A percentile compares a stretch with the other conserved stretches of the same genome.
phyloP scores from a whole-genome alignment of 1,284 basidiomycete species.

The Coniferiporia sulphurascens region DNA sequence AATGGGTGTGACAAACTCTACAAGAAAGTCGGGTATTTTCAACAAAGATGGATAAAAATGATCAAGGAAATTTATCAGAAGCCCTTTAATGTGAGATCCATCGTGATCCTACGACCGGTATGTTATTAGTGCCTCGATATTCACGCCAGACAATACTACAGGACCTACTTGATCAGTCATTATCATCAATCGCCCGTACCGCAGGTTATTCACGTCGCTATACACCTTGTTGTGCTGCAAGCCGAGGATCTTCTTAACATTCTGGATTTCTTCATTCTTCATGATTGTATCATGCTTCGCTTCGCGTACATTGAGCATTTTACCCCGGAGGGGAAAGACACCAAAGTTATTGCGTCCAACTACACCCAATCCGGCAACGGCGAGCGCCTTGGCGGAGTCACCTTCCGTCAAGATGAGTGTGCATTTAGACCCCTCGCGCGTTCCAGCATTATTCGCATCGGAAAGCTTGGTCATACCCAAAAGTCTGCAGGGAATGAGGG shows the following conservation, averaged over 20 bases:
- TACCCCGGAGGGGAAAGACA: constrained; percentile 96
- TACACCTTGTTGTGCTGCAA: constrained; percentile 94
- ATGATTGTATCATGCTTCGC: constrained; percentile 94
- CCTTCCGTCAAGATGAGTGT: constrained; percentile 98
- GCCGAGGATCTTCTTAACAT: constrained; percentile 98
- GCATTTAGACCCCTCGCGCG: constrained; percentile 75
- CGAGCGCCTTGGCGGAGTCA: constrained; percentile 97
- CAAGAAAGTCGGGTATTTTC: constrained; percentile 88
- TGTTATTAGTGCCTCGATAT: background rate
- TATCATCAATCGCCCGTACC: constrained; percentile 97
- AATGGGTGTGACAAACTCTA: constrained; percentile 99
- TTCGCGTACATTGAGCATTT: constrained; percentile 96
- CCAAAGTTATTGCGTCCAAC: constrained; percentile 97
- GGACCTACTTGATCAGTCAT: constrained; percentile 94
- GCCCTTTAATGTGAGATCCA: constrained; percentile 98
- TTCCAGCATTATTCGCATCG: constrained; percentile 98
- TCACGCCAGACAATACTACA: background rate
- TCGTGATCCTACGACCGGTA: constrained; percentile 81
- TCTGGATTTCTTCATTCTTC: constrained; percentile 97
- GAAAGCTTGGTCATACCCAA: constrained; percentile 91
- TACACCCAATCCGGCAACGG: constrained; percentile 90
- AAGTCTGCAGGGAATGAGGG: constrained; percentile 45
- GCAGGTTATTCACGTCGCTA: constrained; percentile 61
- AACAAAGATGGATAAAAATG: constrained; percentile 96
- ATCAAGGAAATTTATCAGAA: constrained; percentile 97